Base-by-base conservation (phyloP, 352 stramenopile species). In the Stephanocyclus meneghinianus region DNA sequence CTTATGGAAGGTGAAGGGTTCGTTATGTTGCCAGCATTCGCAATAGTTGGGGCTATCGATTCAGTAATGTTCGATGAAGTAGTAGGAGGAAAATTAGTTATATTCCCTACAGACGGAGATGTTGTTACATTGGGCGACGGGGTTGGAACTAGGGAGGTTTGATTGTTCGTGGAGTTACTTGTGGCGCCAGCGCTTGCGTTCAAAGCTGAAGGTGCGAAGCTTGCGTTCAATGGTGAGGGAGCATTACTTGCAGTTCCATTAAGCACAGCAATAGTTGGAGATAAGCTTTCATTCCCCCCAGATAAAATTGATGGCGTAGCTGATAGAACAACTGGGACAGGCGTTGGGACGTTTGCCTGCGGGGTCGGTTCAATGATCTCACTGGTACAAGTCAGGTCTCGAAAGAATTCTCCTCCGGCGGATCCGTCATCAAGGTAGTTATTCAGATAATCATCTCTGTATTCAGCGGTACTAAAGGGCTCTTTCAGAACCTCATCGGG, bases 381-480 rank as follows among this genome's bases (percentile, higher is more conserved):
- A 66, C 63, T 71, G 2, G 63, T 51, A 63, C 73, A 80, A 16
- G 63, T 37, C n/a, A 80, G 30, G 16, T 21, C 32, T 37, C 29
- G 35, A 78, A 78, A 78, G 7, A 45, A n/a, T 55, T 2, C 6
- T 42, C 15, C 60, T 42, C 60, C 44, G 9, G 1, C 42, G 26
- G 42, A 2, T 44, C 50, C 71, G 13, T 35, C 40, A 21, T 35
- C 55, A 51, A 57, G 32, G 44, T 80, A 61, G 40, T 80, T 66
- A 10, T 74, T 65, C 10, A 80, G 15, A 47, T 80, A 80, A 45
- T 61, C 16, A 47, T 74, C n/a, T 50, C 63, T 70, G 8, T 59
- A 74, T 63, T 51, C 50, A 61, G 18, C 4, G 16, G 60, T 74
- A 35, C 73, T 74, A 30, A 80, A 80, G 9, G 74, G 64, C 50